These are phyloP conservation scores for Mycena filopes DNA, from an alignment of 768 basidiomycete genomes.

Conservation along the genomic window DNA sequence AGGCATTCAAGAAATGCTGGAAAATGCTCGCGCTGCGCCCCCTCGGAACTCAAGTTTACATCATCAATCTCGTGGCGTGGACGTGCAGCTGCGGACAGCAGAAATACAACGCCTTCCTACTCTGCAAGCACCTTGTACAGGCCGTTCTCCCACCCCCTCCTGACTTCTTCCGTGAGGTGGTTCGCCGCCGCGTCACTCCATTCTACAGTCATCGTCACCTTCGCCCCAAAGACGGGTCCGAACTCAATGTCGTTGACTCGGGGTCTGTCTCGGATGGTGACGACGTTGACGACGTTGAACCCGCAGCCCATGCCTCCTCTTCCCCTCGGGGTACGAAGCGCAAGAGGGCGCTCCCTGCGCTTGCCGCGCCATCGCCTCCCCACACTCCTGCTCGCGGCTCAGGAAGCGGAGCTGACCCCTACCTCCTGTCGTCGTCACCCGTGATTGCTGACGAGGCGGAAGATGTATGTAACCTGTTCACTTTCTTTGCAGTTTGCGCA, in stretches of 20 bases:
- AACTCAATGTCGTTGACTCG: background rate
- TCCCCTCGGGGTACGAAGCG: too few species aligned
- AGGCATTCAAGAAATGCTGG: too few species aligned
- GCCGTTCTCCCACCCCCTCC: constrained; percentile 21
- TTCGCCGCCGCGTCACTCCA: constrained; percentile 27
- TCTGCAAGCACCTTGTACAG: constrained; percentile 40
- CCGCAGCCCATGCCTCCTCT: background rate
- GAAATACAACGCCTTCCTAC: constrained; percentile 31
- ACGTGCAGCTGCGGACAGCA: constrained; percentile 34
- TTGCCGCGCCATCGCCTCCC: too few species aligned
- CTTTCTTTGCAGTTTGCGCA: background rate
- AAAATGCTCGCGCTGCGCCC: background rate
- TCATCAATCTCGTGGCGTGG: constrained; percentile 18
- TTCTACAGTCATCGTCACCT: constrained; percentile 29
- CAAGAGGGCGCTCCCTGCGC: too few species aligned
- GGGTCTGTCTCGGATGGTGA: constrained; percentile 28
- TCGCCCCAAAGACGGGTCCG: constrained; percentile 2
- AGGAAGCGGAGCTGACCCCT: background rate
- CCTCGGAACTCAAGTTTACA: background rate
- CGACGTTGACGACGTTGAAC: constrained; percentile 13
- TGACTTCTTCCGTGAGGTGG: constrained; percentile 25
- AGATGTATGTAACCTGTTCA: background rate
- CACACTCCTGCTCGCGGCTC: background rate
- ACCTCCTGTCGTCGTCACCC: background rate
- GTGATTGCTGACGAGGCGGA: background rate